These are phyloP conservation scores for Coemansia sp. DNA, from an alignment of 192 early-diverging fungal species.

Conservation along the genomic window DNA sequence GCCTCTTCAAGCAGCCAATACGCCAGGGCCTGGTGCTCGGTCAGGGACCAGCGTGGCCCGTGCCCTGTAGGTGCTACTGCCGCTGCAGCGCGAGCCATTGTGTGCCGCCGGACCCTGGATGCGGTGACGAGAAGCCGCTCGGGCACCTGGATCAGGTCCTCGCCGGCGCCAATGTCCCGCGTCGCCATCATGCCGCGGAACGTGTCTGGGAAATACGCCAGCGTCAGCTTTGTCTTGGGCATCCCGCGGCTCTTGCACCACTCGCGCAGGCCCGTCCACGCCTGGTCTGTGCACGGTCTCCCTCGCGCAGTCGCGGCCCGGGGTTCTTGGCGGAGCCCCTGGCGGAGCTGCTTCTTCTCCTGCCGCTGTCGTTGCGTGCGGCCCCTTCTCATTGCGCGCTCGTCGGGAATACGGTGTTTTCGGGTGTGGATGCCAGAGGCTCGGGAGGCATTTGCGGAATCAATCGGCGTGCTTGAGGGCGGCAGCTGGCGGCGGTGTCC, in stretches of 20 bases:
- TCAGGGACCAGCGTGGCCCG: conserved; percentile 4
- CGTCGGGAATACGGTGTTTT: no score
- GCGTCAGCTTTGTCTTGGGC: conserved; percentile 27
- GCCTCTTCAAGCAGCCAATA: conserved; percentile 27
- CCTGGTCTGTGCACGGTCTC: conserved; percentile 11
- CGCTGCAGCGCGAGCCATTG: background rate
- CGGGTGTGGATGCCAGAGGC: no score
- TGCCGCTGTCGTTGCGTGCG: conserved; percentile 21
- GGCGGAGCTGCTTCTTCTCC: conserved; percentile 2
- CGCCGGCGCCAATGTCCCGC: conserved; percentile 18
- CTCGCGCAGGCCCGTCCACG: conserved; percentile 21
- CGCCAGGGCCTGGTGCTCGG: conserved; percentile 39
- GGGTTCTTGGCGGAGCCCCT: background rate
- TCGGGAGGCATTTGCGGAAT: no score
- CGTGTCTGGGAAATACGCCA: conserved; percentile 36
- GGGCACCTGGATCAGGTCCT: conserved; percentile 31
- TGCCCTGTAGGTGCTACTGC: no score
- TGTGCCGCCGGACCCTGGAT: conserved; percentile 17
- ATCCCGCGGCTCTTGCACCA: conserved; percentile 35
- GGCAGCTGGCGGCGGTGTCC: no score
- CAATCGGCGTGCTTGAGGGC: no score
- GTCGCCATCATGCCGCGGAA: conserved; percentile 52
- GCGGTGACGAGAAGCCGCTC: conserved; percentile 41
- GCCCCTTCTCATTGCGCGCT: conserved; percentile 31
- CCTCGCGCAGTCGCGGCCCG: background rate